These are phyloP conservation scores for Porphyrellus cyaneotinctus DNA, from an alignment of 768 basidiomycete species.

Conservation along the genomic window DNA sequence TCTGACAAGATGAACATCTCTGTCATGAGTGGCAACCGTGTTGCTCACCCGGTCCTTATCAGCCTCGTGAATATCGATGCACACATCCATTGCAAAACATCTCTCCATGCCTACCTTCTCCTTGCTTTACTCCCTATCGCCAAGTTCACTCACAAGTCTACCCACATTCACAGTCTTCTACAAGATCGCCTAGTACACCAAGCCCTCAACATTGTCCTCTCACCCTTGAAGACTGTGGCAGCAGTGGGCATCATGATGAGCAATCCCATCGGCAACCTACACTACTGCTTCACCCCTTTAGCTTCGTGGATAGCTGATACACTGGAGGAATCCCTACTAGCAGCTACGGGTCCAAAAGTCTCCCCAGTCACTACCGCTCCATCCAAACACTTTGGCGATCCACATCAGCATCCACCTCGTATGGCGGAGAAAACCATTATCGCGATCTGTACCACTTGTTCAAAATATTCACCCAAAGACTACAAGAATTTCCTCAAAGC, in stretches of 20 bases:
- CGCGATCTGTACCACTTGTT: background rate
- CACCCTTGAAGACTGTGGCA: background rate
- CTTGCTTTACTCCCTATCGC: slow-evolving; percentile 1
- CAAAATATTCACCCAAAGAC: background rate
- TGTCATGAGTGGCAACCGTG: background rate
- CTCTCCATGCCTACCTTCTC: slow-evolving; percentile 5
- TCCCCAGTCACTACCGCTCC: background rate
- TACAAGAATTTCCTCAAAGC: background rate
- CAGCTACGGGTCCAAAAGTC: background rate
- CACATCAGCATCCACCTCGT: background rate
- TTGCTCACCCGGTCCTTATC: slow-evolving; percentile 4
- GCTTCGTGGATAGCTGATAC: background rate
- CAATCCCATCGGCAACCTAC: background rate
- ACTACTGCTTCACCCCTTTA: background rate
- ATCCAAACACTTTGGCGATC: background rate
- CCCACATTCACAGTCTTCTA: background rate
- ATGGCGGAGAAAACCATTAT: background rate
- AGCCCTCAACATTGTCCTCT: background rate
- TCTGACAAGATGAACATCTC: background rate
- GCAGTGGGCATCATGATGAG: background rate
- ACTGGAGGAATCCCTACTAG: background rate
- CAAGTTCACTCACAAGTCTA: slow-evolving; percentile 7
- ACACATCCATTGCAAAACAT: slow-evolving; percentile 11
- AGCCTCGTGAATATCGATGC: slow-evolving; percentile 12
- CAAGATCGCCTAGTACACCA: background rate